Conservation (phyloP, 306 rosid genomes). For the Adenanthera pavonina region DNA sequence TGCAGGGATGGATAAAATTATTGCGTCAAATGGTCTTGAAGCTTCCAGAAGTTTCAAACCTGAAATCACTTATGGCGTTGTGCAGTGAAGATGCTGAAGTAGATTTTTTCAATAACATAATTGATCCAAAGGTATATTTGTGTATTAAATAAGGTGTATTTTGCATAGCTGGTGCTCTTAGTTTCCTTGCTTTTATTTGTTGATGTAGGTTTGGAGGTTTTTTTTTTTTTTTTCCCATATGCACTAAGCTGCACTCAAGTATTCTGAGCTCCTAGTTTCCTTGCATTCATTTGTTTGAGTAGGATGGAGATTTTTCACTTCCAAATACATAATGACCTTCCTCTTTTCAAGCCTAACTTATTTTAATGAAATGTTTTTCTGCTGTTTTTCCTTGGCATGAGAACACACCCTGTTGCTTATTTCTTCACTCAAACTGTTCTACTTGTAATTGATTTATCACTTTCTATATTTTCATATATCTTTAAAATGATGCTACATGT, state of each 20-base stretch:
- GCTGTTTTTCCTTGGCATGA: slow-evolving; percentile 25
- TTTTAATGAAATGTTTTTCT: neutral
- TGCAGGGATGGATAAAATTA: slow-evolving; percentile 89
- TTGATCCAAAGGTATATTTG: slow-evolving; percentile 71
- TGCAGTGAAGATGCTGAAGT: slow-evolving; percentile 70
- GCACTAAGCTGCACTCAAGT: neutral
- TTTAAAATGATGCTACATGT: slow-evolving; percentile 6
- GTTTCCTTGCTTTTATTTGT: slow-evolving; percentile 26
- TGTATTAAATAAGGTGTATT: slow-evolving; percentile 18
- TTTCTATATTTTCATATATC: slow-evolving; percentile 21
- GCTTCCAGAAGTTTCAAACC: slow-evolving; percentile 72
- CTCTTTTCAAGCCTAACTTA: neutral
- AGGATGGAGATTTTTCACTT: neutral
- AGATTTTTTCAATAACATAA: slow-evolving; percentile 76
- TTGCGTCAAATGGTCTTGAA: slow-evolving; percentile 81
- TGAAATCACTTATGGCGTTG: slow-evolving; percentile 61
- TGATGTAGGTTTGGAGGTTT: neutral
- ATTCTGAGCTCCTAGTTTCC: neutral
- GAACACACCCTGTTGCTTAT: neutral
- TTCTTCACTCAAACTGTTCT: slow-evolving; percentile 5
- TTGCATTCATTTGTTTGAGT: neutral
- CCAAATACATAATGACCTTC: neutral
- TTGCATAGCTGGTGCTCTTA: neutral
- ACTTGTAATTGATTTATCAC: slow-evolving; percentile 28
- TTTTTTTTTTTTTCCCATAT: neutral